Conservation (phyloP, 164 flowering plant genomes). For the Buxus sempervirens region DNA sequence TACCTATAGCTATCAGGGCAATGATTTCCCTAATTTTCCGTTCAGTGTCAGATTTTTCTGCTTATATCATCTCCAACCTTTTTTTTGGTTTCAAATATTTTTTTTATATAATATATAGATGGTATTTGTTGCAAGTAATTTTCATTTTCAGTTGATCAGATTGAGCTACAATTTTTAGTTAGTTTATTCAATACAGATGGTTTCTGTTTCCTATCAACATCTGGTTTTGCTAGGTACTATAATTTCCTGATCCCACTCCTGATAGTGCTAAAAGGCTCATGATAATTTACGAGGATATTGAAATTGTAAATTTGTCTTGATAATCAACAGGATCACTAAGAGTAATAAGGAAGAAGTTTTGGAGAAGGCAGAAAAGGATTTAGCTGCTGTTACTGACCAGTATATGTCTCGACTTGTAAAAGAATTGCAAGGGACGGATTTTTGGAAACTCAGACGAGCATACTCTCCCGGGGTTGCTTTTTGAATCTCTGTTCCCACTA, state of each 20-base stretch:
- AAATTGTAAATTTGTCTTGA: neutral
- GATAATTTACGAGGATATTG: neutral
- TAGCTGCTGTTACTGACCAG: conserved; percentile 57
- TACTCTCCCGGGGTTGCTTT: conserved; percentile 84
- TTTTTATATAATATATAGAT: too few species aligned
- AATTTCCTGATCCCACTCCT: neutral
- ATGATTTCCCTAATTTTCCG: neutral
- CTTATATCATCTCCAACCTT: neutral
- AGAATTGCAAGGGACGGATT: conserved; percentile 85
- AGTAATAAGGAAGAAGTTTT: conserved; percentile 78
- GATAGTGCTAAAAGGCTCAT: neutral
- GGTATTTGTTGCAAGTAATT: too few species aligned
- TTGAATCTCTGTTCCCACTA: conserved; percentile 9
- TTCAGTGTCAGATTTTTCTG: neutral
- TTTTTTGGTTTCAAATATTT: neutral
- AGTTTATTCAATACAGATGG: neutral
- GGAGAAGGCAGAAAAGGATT: conserved; percentile 81
- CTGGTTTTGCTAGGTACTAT: too few species aligned
- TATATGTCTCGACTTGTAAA: conserved; percentile 61
- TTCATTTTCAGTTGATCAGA: too few species aligned
- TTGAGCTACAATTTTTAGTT: neutral
- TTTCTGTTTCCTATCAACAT: neutral
- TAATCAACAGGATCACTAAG: conserved; percentile 59
- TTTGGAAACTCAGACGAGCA: conserved; percentile 96
- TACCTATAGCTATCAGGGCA: neutral